Conservation (phyloP, 2,329 filamentous ascomycete genomes). For the Penicillium aurantiogriseum region DNA sequence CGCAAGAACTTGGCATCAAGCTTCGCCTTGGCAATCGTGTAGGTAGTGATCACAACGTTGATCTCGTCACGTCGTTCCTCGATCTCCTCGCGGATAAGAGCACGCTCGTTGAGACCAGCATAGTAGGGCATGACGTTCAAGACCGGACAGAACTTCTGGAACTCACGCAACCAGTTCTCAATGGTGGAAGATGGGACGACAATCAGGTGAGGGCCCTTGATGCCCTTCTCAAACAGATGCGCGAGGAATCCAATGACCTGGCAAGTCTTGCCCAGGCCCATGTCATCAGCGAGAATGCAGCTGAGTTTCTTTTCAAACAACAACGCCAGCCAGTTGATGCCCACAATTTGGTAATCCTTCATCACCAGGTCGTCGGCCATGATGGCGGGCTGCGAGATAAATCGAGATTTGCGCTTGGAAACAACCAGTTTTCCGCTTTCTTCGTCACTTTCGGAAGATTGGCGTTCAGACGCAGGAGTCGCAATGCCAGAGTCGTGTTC, state of each 20-base stretch:
- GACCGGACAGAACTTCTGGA: constrained; percentile 77
- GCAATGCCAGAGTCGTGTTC: constrained; percentile 66
- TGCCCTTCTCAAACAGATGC: constrained; percentile 69
- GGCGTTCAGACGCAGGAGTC: constrained; percentile 53
- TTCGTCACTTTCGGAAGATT: constrained; percentile 38
- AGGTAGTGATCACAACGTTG: constrained; percentile 70
- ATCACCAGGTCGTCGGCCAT: constrained; percentile 76
- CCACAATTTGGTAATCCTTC: constrained; percentile 92
- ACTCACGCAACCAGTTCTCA: constrained; percentile 94
- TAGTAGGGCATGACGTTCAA: constrained; percentile 72
- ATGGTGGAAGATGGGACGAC: constrained; percentile 91
- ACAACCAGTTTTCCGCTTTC: constrained; percentile 35
- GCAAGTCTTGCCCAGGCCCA: constrained; percentile 93
- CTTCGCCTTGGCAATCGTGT: constrained; percentile 63
- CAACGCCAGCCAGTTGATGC: constrained; percentile 89
- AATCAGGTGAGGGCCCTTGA: constrained; percentile 73
- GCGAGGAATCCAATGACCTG: constrained; percentile 92
- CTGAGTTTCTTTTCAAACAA: constrained; percentile 77
- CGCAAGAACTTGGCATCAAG: constrained; percentile 64
- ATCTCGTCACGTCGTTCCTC: constrained; percentile 63
- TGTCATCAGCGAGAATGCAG: constrained; percentile 93
- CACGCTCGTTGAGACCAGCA: constrained; percentile 66
- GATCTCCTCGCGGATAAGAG: constrained; percentile 65
- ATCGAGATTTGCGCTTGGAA: constrained; percentile 38
- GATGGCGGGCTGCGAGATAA: constrained; percentile 67